Conservation (phyloP, 2,329 filamentous ascomycete species). For the Anisogramma anomala region DNA sequence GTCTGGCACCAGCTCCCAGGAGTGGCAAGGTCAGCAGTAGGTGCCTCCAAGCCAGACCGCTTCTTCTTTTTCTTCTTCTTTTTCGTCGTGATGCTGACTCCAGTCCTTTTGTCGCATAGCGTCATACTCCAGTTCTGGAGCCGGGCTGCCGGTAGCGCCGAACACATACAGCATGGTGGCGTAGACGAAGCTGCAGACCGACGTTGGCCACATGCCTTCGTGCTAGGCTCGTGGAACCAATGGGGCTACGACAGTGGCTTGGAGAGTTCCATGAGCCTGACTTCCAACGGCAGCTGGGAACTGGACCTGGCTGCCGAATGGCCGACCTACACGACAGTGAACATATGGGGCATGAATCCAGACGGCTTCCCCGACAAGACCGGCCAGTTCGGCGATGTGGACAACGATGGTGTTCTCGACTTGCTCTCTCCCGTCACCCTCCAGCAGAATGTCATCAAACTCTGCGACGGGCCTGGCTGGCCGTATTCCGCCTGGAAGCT, state of each 20-base stretch:
- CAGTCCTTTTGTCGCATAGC: conserved; percentile 37
- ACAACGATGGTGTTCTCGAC: conserved; percentile 48
- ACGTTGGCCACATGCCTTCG: conserved; percentile 50
- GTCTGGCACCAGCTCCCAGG: conserved; percentile 28
- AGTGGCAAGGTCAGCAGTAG: conserved; percentile 8
- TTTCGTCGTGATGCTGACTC: conserved; percentile 13
- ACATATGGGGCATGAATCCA: conserved; percentile 55
- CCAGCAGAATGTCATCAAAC: conserved; percentile 41
- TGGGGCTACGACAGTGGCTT: conserved; percentile 53
- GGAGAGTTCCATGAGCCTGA: conserved; percentile 38
- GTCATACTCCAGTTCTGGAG: conserved; percentile 54
- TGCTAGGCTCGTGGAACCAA: conserved; percentile 51
- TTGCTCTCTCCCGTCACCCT: conserved; percentile 47
- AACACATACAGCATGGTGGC: conserved; percentile 50
- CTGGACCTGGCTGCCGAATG: conserved; percentile 53
- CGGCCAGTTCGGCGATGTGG: conserved; percentile 48
- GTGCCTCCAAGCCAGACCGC: not conserved
- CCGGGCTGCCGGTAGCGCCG: conserved; percentile 44
- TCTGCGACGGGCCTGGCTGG: conserved; percentile 39
- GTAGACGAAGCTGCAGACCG: conserved; percentile 22
- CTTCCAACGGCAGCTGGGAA: conserved; percentile 38
- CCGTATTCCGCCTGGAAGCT: conserved; percentile 44
- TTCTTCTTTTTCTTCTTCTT: not conserved
- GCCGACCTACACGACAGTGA: conserved; percentile 50
- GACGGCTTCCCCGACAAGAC: conserved; percentile 50